A percentile compares a stretch with the other conserved stretches of the same genome.
Evolutionary conservation across 2,329 filamentous ascomycete genomes (phyloP).

Genomic region (Aspergillus glaucus): DNA sequence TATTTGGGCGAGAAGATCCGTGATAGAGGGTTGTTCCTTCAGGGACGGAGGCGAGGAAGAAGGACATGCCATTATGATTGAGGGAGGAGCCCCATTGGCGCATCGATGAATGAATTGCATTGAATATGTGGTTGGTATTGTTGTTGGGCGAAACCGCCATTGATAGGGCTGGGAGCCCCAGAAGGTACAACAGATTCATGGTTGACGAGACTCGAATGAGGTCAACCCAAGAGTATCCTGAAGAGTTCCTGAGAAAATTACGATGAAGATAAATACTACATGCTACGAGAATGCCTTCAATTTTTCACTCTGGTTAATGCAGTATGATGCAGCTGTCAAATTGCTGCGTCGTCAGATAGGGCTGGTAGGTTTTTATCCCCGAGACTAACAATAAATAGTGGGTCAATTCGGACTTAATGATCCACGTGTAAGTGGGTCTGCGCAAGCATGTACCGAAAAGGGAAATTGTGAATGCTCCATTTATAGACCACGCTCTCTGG

Average conservation of each 20-base stretch:
- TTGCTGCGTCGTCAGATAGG: neutral
- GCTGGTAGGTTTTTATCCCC: neutral
- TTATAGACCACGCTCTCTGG: no score
- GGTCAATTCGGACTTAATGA: neutral
- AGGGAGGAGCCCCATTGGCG: constrained; percentile 64
- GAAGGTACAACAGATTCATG: neutral
- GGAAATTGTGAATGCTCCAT: neutral
- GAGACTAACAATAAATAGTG: neutral
- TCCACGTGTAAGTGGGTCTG: neutral
- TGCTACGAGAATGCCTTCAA: neutral
- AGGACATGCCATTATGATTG: constrained; percentile 65
- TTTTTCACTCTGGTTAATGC: no score
- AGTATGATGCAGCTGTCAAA: neutral
- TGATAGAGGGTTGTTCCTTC: constrained; percentile 59
- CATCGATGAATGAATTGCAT: constrained; percentile 61
- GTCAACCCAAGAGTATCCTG: neutral
- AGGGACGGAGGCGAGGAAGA: constrained; percentile 58
- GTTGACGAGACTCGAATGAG: neutral
- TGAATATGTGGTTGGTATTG: constrained; percentile 47
- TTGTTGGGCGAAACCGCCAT: constrained; percentile 12
- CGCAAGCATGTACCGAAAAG: neutral
- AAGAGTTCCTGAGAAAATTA: no score
- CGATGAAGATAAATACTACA: neutral
- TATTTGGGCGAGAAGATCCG: constrained; percentile 42
- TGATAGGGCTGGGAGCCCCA: neutral